Evolutionary conservation across 805 yeast species (phyloP), one percentile per base, ranked within the genome.

Genomic region (Hemisphaericaspora nanyangensis): DNA sequence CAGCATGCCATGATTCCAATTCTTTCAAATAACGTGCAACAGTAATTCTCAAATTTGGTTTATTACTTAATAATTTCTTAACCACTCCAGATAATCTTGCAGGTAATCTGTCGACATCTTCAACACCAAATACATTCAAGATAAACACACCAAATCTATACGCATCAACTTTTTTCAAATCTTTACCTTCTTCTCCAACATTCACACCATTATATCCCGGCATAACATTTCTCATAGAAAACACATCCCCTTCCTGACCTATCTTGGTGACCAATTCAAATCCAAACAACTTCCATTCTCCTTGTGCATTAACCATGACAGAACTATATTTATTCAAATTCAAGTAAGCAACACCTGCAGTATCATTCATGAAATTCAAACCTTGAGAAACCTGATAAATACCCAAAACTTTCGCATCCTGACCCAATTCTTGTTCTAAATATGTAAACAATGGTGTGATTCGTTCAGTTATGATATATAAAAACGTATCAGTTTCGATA

Each of bases 231-330:
- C 57, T 31, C 50, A 58, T 54, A 27, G 71, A 56, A 45, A 68
- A 74, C 8, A 63, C 54, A 15, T 72, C 71, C 15, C 72, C 71
- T 45, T 69, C 80, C 4, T 74, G 64, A 7, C 49, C 63, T 31
- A 74, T 55, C 39, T 68, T 74, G 2, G 82, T 71, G 26, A 79
- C 60, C 1, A 82, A 58, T 58, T 90, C 97, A 51, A 89, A 79
- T 1, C 96, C 95, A 42, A 85, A 84, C 19, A 90, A 55, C 43
- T 79, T 82, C 91, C 95, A 87, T 52, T 85, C 95, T 11, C 96
- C 95, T 22, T 70, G 74, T 10, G 39, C 36, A 39, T 76, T 82
- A 12, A 86, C 79, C 55, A 65, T 89, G 1, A 90, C 72, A 1
- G 85, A 75, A 29, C 74, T 67, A 15, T 63, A 48, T 8, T 55